phyloP scores from a whole-genome alignment of 805 yeast genomes.

The Teunomyces cretensis region DNA sequence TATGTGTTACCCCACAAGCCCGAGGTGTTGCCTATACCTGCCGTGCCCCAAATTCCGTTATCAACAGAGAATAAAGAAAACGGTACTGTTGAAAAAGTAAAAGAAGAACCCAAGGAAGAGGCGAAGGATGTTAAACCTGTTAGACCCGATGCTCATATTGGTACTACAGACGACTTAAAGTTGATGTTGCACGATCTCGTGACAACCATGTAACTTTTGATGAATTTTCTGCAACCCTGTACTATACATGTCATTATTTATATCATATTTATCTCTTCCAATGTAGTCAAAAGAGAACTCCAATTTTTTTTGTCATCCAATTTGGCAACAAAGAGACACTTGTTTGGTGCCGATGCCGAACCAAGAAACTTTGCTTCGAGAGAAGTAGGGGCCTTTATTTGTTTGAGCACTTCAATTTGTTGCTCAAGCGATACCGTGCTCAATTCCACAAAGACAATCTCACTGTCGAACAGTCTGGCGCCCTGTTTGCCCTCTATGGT shows the following conservation, averaged over 20 bases:
- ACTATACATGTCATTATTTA: conserved; percentile 5
- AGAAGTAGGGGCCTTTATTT: neutral
- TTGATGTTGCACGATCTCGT: conserved; percentile 70
- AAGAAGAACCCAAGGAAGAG: conserved; percentile 5
- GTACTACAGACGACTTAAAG: conserved; percentile 65
- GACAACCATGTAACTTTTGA: conserved; percentile 29
- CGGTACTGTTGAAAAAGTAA: neutral
- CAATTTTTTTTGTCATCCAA: conserved; percentile 12
- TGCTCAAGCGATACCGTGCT: neutral
- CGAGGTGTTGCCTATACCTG: conserved; percentile 15
- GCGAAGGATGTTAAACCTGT: conserved; percentile 2
- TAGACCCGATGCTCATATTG: conserved; percentile 41
- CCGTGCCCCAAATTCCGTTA: conserved; percentile 3
- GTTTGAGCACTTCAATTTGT: conserved; percentile 3
- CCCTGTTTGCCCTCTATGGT: conserved; percentile 9
- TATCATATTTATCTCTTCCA: conserved; percentile 11
- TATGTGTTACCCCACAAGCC: conserved; percentile 31
- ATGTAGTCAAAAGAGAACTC: conserved; percentile 13
- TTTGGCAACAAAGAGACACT: conserved; percentile 33
- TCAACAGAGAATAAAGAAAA: neutral
- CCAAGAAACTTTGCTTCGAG: conserved; percentile 4
- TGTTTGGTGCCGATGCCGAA: conserved; percentile 25
- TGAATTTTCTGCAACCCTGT: neutral
- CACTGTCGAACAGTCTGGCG: conserved; percentile 9
- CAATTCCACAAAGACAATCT: conserved; percentile 15